phyloP scores from a whole-genome alignment of 1,139 yeast genomes.

The Suhomyces coccinellae region DNA sequence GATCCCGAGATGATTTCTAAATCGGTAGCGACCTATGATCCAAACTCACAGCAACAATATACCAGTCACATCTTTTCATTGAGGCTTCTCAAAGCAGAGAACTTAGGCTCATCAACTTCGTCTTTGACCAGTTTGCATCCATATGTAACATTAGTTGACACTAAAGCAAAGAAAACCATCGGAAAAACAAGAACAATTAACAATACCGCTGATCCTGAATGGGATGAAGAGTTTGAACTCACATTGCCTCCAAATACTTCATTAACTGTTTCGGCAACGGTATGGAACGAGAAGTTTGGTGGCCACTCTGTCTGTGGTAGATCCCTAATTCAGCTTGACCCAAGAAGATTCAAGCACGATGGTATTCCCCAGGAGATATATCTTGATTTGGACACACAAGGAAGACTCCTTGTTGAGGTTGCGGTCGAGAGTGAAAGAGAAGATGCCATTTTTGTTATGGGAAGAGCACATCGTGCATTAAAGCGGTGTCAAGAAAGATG shows the following conservation, averaged over 20 bases:
- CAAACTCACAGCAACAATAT: slow-evolving; percentile 31
- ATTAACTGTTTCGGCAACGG: slow-evolving; percentile 54
- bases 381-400: slow-evolving; percentile 68
- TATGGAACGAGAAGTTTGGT: slow-evolving; percentile 70
- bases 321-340: slow-evolving; percentile 62
- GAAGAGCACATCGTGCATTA: slow-evolving; percentile 69
- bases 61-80: slow-evolving; percentile 65
- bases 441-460: slow-evolving; percentile 78
- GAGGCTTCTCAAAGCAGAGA: slow-evolving; percentile 68
- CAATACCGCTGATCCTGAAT: slow-evolving; percentile 68
- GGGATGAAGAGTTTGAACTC: slow-evolving; percentile 88
- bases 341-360: slow-evolving; percentile 63
- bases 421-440: slow-evolving; percentile 77
- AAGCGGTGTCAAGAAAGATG: slow-evolving; percentile 63
- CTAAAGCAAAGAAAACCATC: slow-evolving; percentile 54
- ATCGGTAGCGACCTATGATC: slow-evolving; percentile 38
- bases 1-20: slow-evolving; percentile 63
- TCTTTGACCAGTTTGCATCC: slow-evolving; percentile 56
- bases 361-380: slow-evolving; percentile 65
- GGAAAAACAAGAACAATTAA: slow-evolving; percentile 71
- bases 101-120: slow-evolving; percentile 48
- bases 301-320: slow-evolving; percentile 73
- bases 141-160: slow-evolving; percentile 68
- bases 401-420: slow-evolving; percentile 60
- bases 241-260: slow-evolving; percentile 41